A percentile compares a stretch with the other conserved stretches of the same genome.
Conservation (phyloP, 1,139 yeast species). For the Saccharomyces hybrid region DNA sequence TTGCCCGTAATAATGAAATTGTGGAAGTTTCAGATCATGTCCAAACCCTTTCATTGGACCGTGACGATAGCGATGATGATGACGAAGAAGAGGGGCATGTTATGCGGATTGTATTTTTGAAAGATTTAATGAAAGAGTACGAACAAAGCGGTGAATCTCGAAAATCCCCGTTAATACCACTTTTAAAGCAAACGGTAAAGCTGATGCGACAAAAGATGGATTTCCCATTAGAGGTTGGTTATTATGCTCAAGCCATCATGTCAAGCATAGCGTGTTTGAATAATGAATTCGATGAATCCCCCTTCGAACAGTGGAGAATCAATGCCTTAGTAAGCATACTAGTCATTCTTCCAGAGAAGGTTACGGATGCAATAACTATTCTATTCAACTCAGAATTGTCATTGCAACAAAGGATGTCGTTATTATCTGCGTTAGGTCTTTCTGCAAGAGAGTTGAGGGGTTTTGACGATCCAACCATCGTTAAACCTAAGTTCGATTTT, state of each 20-base stretch:
- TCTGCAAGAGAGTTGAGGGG: constrained; percentile 62
- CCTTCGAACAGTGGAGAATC: constrained; percentile 51
- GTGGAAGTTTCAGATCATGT: background rate
- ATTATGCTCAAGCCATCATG: constrained; percentile 43
- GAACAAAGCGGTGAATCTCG: constrained; percentile 14
- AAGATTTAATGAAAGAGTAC: constrained; percentile 31
- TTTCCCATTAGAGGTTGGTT: constrained; percentile 33
- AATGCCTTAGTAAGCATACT: constrained; percentile 51
- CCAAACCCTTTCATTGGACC: constrained; percentile 11
- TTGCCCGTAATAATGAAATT: background rate
- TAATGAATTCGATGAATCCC: constrained; percentile 42
- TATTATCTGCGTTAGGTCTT: constrained; percentile 50
- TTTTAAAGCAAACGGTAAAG: constrained; percentile 29
- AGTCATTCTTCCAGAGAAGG: constrained; percentile 40
- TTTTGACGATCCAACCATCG: constrained; percentile 39
- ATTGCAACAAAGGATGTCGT: constrained; percentile 53
- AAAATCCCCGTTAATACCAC: constrained; percentile 10
- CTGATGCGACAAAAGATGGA: constrained; percentile 33
- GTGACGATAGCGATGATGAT: constrained; percentile 21
- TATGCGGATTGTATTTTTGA: constrained; percentile 29
- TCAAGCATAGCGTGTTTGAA: constrained; percentile 40
- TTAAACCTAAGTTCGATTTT: constrained; percentile 32
- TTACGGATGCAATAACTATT: constrained; percentile 37
- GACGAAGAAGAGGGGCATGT: constrained; percentile 13
- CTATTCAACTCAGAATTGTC: constrained; percentile 58